These are phyloP conservation scores for Mortierella sp. DNA, from an alignment of 371 early-diverging fungal species.

Conservation along the genomic window DNA sequence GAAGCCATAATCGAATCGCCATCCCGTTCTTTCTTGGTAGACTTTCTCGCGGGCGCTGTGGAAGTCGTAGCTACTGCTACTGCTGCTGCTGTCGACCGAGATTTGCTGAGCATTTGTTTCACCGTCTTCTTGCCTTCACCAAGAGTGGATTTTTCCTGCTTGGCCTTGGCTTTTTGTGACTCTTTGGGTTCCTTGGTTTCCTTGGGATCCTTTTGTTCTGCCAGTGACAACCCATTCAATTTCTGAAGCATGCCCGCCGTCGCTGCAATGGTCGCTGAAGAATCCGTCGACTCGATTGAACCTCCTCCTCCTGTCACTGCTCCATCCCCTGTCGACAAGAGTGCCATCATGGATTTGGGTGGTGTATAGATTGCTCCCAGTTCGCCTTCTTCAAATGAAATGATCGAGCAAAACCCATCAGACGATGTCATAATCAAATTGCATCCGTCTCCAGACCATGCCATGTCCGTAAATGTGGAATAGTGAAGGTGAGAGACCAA, in stretches of 20 bases:
- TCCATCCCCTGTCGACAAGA: constrained; percentile 11
- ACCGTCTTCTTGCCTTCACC: constrained; percentile 22
- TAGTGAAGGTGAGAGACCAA: constrained; percentile 87
- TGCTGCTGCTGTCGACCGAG: constrained; percentile 1
- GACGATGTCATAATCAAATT: constrained; percentile 81
- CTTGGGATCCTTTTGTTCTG: constrained; percentile 31
- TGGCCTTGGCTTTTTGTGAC: constrained; percentile 25
- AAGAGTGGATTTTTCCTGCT: constrained; percentile 19
- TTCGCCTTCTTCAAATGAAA: constrained; percentile 75
- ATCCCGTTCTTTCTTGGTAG: constrained; percentile 40
- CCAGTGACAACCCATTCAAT: constrained; percentile 35
- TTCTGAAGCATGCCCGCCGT: constrained; percentile 48
- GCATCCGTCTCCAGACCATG: constrained; percentile 86
- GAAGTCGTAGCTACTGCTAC: constrained; percentile 1
- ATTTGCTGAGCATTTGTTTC: constrained; percentile 29
- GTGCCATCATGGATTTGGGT: constrained; percentile 26
- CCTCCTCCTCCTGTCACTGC: neutral
- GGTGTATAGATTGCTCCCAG: constrained; percentile 59
- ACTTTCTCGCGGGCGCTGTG: constrained; percentile 6
- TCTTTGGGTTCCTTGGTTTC: constrained; percentile 25
- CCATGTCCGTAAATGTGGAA: constrained; percentile 87
- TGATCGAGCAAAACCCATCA: constrained; percentile 92
- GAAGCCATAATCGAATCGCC: constrained; percentile 41
- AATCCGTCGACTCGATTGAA: constrained; percentile 20
- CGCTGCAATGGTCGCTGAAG: constrained; percentile 33